These are phyloP conservation scores for Mortierella sp. DNA, from an alignment of 371 early-diverging fungal genomes.

Conservation along the genomic window DNA sequence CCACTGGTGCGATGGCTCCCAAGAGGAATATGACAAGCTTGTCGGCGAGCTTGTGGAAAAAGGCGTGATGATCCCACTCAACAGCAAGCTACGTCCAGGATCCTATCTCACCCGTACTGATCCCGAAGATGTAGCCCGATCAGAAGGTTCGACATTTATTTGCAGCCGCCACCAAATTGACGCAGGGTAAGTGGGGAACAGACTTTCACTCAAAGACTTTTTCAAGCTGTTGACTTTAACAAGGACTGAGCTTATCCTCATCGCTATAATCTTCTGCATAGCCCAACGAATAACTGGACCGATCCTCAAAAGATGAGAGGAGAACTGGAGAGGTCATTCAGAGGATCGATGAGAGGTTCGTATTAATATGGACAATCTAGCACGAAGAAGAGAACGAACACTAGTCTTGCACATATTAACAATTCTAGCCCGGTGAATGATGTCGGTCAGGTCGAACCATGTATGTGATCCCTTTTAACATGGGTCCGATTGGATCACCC, in stretches of 20 bases:
- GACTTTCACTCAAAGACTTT: not conserved
- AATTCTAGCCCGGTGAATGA: too few relatives aligned
- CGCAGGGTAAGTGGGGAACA: slow-evolving; percentile 45
- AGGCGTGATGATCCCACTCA: slow-evolving; percentile 68
- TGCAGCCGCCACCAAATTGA: slow-evolving; percentile 54
- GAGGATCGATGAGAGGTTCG: slow-evolving; percentile 59
- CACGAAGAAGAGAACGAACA: too few relatives aligned
- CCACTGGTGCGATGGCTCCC: slow-evolving; percentile 56
- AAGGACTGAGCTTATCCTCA: not conserved
- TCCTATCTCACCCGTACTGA: slow-evolving; percentile 59
- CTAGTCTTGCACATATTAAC: too few relatives aligned
- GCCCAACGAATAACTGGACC: slow-evolving; percentile 60
- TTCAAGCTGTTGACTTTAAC: not conserved
- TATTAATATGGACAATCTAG: too few relatives aligned
- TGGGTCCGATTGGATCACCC: slow-evolving; percentile 59
- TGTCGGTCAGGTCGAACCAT: slow-evolving; percentile 52
- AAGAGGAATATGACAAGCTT: slow-evolving; percentile 39
- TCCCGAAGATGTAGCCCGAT: slow-evolving; percentile 58
- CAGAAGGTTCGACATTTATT: slow-evolving; percentile 57
- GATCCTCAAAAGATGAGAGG: slow-evolving; percentile 52
- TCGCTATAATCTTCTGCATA: not conserved
- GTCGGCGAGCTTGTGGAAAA: slow-evolving; percentile 56
- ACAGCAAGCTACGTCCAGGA: slow-evolving; percentile 62
- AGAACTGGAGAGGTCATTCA: slow-evolving; percentile 48
- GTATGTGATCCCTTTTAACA: slow-evolving; percentile 61